These are phyloP conservation scores for Alternaria incomplexa DNA, from an alignment of 2,329 filamentous ascomycete species.

Conservation along the genomic window DNA sequence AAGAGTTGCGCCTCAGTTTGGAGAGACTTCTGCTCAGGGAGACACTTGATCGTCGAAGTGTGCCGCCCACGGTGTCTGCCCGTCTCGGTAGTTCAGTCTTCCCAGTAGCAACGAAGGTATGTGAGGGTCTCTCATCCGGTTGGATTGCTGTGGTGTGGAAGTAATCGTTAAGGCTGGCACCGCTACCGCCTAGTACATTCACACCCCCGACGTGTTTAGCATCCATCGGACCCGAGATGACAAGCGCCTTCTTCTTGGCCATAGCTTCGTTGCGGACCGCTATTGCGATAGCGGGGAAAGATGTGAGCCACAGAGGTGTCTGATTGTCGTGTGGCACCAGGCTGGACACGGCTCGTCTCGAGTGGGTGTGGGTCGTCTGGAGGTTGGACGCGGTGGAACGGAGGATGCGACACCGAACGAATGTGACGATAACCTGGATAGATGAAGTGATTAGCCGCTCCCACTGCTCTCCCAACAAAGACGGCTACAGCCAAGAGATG, in stretches of 20 bases:
- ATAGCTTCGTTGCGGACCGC: slow-evolving; percentile 13
- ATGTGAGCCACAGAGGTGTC: slow-evolving; percentile 10
- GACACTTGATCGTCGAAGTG: slow-evolving; percentile 34
- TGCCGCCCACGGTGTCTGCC: slow-evolving; percentile 34
- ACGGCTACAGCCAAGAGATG: slow-evolving; percentile 9
- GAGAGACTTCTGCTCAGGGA: slow-evolving; percentile 36
- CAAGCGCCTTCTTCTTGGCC: slow-evolving; percentile 29
- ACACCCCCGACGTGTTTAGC: slow-evolving; percentile 42
- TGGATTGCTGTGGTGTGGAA: slow-evolving; percentile 23
- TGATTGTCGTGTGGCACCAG: slow-evolving; percentile 13
- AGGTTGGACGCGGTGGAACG: background rate
- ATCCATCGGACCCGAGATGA: slow-evolving; percentile 43
- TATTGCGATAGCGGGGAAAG: slow-evolving; percentile 3
- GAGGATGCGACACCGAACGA: slow-evolving; percentile 5
- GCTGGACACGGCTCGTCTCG: slow-evolving; percentile 31
- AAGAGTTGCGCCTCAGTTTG: slow-evolving; percentile 24
- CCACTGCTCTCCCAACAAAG: background rate
- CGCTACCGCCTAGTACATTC: slow-evolving; percentile 28
- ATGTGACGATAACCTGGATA: background rate
- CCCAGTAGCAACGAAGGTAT: slow-evolving; percentile 31
- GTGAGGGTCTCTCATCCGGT: slow-evolving; percentile 36
- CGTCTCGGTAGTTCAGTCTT: slow-evolving; percentile 33
- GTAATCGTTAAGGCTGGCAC: slow-evolving; percentile 26
- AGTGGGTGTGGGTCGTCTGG: slow-evolving; percentile 13
- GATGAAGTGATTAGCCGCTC: background rate